Conservation (phyloP, 805 yeast species). For the Candida quercuum region DNA sequence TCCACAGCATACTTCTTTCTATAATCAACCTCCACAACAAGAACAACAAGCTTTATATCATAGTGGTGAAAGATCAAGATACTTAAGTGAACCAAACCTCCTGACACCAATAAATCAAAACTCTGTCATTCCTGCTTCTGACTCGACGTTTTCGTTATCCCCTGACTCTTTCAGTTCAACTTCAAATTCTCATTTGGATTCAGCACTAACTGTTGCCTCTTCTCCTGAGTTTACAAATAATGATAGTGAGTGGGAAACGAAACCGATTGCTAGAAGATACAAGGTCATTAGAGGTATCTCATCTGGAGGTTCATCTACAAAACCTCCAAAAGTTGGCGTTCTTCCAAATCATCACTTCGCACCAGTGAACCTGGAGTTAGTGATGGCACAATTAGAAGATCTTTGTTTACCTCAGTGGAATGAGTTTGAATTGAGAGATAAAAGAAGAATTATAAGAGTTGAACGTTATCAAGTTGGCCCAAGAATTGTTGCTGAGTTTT, state of each 20-base stretch:
- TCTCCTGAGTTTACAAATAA: neutral
- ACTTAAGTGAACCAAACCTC: constrained; percentile 12
- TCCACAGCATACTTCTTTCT: neutral
- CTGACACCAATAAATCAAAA: constrained; percentile 1
- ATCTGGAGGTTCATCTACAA: constrained; percentile 52
- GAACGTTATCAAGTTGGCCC: constrained; percentile 48
- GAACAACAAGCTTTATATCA: constrained; percentile 7
- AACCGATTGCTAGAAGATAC: constrained; percentile 17
- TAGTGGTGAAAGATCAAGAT: constrained; percentile 5
- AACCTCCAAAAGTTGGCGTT: constrained; percentile 41
- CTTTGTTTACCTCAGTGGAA: constrained; percentile 51
- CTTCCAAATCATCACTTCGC: constrained; percentile 26
- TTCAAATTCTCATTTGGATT: neutral
- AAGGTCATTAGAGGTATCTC: constrained; percentile 51
- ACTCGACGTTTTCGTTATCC: constrained; percentile 13
- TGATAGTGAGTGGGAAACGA: neutral
- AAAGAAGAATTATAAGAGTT: constrained; percentile 52
- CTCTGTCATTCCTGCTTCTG: neutral
- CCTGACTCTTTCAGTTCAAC: constrained; percentile 12
- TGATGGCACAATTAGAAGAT: constrained; percentile 40
- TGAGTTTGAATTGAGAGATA: constrained; percentile 38
- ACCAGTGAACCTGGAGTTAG: constrained; percentile 44
- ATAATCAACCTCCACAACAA: constrained; percentile 1
- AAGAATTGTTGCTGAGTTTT: constrained; percentile 41
- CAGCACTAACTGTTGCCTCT: constrained; percentile 6